A percentile compares a stretch with the other conserved stretches of the same genome.
phyloP scores from a whole-genome alignment of 2,329 filamentous ascomycete genomes.

The Fusarium albosuccineum region DNA sequence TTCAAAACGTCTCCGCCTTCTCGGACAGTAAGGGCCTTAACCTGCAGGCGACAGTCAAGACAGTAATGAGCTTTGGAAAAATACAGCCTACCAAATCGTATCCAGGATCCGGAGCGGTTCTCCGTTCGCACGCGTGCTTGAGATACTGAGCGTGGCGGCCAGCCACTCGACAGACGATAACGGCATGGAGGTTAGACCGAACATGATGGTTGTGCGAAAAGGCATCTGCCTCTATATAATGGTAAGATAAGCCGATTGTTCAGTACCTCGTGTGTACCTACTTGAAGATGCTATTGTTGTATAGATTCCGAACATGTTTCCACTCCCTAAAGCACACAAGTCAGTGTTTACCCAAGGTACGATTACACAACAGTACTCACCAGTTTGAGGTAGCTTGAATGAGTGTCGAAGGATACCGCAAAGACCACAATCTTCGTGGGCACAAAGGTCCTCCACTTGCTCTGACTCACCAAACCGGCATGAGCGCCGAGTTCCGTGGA shows the following conservation, averaged over 20 bases:
- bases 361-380: too few relatives aligned
- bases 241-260: background rate
- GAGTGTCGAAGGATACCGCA: too few relatives aligned
- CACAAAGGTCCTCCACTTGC: too few relatives aligned
- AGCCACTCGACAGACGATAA: slow-evolving; percentile 5
- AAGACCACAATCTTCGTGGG: too few relatives aligned
- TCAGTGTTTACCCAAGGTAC: too few relatives aligned
- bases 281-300: slow-evolving; percentile 6
- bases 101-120: background rate
- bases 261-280: background rate
- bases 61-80: accelerated
- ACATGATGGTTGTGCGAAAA: background rate
- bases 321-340: background rate
- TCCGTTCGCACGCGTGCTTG: accelerated
- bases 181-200: background rate
- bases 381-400: too few relatives aligned
- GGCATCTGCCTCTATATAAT: slow-evolving; percentile 3
- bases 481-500: too few relatives aligned
- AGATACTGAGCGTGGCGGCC: background rate
- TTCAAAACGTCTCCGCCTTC: background rate
- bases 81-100: slow-evolving; percentile 13
- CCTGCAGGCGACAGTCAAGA: background rate
- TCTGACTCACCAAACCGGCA: too few relatives aligned
- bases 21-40: background rate
- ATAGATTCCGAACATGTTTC: slow-evolving; percentile 20